These are phyloP conservation scores for Larix kaempferi DNA, from an alignment of 75 land plant genomes.

Conservation along the genomic window DNA sequence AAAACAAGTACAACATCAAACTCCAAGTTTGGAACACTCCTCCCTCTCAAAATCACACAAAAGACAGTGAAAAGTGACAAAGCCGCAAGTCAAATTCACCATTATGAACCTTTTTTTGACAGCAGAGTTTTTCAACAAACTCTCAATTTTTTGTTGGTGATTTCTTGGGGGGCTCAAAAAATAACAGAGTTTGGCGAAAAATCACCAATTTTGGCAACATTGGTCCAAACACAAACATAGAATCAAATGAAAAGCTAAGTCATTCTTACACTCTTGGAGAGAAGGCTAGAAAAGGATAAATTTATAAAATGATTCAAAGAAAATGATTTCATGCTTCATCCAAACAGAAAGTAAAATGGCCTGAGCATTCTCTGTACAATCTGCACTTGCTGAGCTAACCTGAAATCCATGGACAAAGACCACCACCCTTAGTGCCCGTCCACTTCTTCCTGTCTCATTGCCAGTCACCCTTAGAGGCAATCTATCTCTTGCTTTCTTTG, in stretches of 20 bases:
- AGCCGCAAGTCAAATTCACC: background rate
- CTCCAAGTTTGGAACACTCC: too few relatives aligned
- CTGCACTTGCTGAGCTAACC: constrained; percentile 45
- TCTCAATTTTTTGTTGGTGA: too few relatives aligned
- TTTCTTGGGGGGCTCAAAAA: too few relatives aligned
- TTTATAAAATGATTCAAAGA: background rate
- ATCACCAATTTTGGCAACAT: too few relatives aligned
- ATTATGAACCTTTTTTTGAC: background rate
- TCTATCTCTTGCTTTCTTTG: constrained; percentile 7
- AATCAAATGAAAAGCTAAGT: too few relatives aligned
- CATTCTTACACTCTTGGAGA: too few relatives aligned
- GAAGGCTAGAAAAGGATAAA: too few relatives aligned
- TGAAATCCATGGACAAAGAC: constrained; percentile 96
- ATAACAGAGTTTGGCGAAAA: too few relatives aligned
- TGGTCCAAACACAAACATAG: too few relatives aligned
- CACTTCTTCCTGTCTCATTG: constrained; percentile 9
- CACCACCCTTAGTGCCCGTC: constrained; percentile 45
- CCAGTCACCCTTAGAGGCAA: constrained; percentile 15
- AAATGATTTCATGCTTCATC: background rate
- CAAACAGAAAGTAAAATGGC: background rate
- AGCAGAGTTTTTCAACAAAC: background rate
- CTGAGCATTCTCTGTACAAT: constrained; percentile 26
- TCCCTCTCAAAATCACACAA: background rate
- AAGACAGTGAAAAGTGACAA: background rate
- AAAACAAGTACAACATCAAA: too few relatives aligned